Evolutionary conservation across 176 grass and related monocot genomes (phyloP), one percentile per base, ranked within the genome.

Genomic region (Oryza meyeriana): DNA sequence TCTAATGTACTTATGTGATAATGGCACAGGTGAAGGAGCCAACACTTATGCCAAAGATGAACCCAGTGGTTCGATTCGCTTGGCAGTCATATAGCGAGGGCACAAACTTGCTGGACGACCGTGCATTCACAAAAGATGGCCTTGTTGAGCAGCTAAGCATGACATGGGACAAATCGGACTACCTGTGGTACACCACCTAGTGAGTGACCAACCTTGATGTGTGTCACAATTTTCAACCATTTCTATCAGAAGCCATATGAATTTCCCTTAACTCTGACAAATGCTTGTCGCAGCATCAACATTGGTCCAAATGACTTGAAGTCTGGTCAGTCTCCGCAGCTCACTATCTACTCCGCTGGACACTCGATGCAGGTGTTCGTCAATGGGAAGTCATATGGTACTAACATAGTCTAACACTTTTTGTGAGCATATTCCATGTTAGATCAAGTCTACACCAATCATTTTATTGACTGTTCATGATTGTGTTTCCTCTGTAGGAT

Each of bases 141-240:
- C 48, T 98, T 71, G 76, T 93, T 25, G 95, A 95, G 85, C 95
- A 98, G 58, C 73, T 95, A 34, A 88, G 92, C 82, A 68, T 94
- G 87, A 98, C 95, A 61, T 88, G 95, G 93, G 95, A 98, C 82
- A 92, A 89, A 62, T 87, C 95, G 6, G 95, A 98, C 86, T 95
- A 98, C 58, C 72, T 98, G 76, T 98, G 95, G 95, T 98, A 98
- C 85, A 98, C 92, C 20, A 91, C 92, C 18, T 64, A 89, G 92
- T 98, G 82, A 95, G 95, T 91, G 79, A 52, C 72, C 20, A 8
- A 13, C 45, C 42, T 61, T 69, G 40, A 27, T 64, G 62, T 32
- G 10, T 47, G 6, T 16, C 33, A 38, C 6, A 61, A 33, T 47
- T 61, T n/a, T n/a, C n/a, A 5, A 77, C 12, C 5, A 48, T 66